Evolutionary conservation across 148 eudicot species (phyloP).

Genomic region (Simmondsia chinensis): DNA sequence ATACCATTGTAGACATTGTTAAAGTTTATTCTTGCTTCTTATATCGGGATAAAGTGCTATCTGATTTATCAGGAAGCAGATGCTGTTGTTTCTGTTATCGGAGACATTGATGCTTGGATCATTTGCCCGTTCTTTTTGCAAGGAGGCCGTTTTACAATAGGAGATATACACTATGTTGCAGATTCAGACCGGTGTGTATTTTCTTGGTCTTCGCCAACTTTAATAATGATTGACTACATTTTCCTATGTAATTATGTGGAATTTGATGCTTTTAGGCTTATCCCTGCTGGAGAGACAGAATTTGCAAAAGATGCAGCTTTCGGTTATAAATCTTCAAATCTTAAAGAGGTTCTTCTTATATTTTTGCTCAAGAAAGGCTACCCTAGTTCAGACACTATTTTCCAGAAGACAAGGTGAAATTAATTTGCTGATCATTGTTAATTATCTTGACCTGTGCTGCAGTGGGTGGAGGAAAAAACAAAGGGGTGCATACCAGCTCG

Average conservation of each 20-base stretch:
- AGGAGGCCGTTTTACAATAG: constrained; percentile 95
- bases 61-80: constrained; percentile 64
- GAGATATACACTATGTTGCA: constrained; percentile 89
- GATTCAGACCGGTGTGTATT: constrained; percentile 61
- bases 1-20: not conserved
- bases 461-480: constrained; percentile 99
- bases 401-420: too few relatives aligned
- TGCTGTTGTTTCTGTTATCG: constrained; percentile 89
- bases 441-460: constrained; percentile 1
- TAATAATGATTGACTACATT: too few relatives aligned
- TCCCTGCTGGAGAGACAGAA: constrained; percentile 98
- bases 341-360: constrained; percentile 61
- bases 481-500: constrained; percentile 61
- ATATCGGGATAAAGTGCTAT: constrained; percentile 8
- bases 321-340: constrained; percentile 93
- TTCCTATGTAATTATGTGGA: not conserved
- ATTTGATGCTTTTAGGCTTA: constrained; percentile 46
- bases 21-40: not conserved
- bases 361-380: not conserved
- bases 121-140: constrained; percentile 99
- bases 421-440: too few relatives aligned
- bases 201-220: not conserved
- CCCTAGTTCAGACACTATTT: not conserved
- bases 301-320: constrained; percentile 95
- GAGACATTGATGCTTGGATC: constrained; percentile 91